Base-by-base conservation (phyloP, 2,329 filamentous ascomycete genomes). In the Aspergillus pseudotamarii region DNA sequence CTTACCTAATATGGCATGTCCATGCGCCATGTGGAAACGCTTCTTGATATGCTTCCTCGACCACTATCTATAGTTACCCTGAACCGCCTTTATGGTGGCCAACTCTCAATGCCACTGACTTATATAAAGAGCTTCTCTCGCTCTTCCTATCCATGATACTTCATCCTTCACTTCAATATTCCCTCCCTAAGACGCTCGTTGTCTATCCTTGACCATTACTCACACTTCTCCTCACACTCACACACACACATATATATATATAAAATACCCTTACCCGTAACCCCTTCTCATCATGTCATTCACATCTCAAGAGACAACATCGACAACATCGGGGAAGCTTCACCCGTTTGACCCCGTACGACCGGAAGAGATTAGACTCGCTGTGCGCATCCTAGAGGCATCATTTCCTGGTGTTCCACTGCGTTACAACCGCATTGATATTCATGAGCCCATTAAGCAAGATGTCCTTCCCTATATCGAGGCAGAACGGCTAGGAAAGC, bases 351-450 rank as follows among this genome's bases (percentile, higher is more conserved):
- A 79, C 51, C 77, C 78, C 26, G 69, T 79, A 57, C 73, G 71
- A 6, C 75, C 77, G 1, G 72, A 69, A 41, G 78, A 80, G 62
- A 78, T 80, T 46, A 70, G 72, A 60, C 65, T 79, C 41, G 78
- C 73, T 14, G 73, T 72, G 8, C 73, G 73, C 55, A 71, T 80
- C 54, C 66, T 80, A 12, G 73, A 78, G 63, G 68, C 71, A 14
- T 68, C 75, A 9, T 78, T 79, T 46, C 74, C 76, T 1, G 75
- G 74, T 3, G 72, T 78, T 2, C 51, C 68, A n/a, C 68, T 82
- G 30, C 76, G 80, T 34, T 88, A 87, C 82, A 91, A 92, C 76
- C 85, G 85, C 65, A 84, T 92, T 55, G 91, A 86, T 14, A 80
- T 90, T 6, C 83, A 88, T 58, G 88, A 91, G 69, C 88, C 89